Percentiles rank a stretch among this genome's conserved stretches.
These are phyloP conservation scores for Kwoniella europaea DNA, from an alignment of 768 basidiomycete genomes.

Conservation along the genomic window DNA sequence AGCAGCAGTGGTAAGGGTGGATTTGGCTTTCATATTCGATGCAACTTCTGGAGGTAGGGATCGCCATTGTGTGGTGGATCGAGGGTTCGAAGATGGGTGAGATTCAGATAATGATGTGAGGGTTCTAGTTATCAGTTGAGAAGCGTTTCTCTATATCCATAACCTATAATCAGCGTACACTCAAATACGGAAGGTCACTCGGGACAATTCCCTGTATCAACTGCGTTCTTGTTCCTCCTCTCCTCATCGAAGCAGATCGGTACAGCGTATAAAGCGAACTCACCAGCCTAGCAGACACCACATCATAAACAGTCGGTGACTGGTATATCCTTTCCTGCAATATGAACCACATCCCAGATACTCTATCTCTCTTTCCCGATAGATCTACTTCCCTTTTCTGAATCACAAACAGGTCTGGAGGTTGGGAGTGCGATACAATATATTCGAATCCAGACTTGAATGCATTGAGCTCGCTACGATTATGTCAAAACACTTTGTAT, in stretches of 20 bases:
- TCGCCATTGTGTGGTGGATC: constrained; percentile 44
- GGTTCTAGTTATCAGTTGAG: constrained; percentile 38
- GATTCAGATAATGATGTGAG: constrained; percentile 37
- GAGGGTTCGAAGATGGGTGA: constrained; percentile 47
- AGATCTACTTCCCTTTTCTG: constrained; percentile 37
- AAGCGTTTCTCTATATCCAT: constrained; percentile 39
- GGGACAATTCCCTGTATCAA: too few relatives aligned
- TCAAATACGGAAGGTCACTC: too few relatives aligned
- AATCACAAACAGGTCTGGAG: constrained; percentile 44
- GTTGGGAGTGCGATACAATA: constrained; percentile 43
- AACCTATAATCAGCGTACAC: background rate
- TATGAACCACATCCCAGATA: constrained; percentile 41
- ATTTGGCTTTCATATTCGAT: background rate
- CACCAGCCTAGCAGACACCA: constrained; percentile 41
- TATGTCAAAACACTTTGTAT: background rate
- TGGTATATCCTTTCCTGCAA: constrained; percentile 49
- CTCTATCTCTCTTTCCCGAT: constrained; percentile 31
- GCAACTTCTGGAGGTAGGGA: constrained; percentile 29
- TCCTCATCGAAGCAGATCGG: background rate
- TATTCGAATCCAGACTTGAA: constrained; percentile 52
- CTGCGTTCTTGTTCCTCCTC: background rate
- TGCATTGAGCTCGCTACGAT: constrained; percentile 36
- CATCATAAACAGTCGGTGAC: constrained; percentile 46
- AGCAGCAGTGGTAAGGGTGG: background rate
- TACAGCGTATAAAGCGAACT: constrained; percentile 10